These are phyloP conservation scores for Sphagnum tenellum DNA, from an alignment of 225 moss, liverwort and hornwort species.

Conservation along the genomic window DNA sequence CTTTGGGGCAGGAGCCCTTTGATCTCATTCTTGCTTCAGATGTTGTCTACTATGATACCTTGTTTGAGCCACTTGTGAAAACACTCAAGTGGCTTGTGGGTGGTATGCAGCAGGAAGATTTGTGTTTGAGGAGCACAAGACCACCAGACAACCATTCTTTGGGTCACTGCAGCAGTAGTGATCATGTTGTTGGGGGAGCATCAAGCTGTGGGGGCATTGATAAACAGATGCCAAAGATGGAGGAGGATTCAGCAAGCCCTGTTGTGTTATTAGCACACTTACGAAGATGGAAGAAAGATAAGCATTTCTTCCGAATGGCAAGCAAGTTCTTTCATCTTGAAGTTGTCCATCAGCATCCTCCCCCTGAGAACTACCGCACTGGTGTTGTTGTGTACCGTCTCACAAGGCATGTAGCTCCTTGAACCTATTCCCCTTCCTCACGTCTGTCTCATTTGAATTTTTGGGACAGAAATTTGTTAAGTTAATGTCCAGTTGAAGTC, in stretches of 20 bases:
- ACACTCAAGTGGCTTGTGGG: conserved; percentile 63
- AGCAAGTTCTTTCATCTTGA: conserved; percentile 51
- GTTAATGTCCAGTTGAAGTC: too few relatives aligned
- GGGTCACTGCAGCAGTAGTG: neutral
- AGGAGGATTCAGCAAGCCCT: neutral
- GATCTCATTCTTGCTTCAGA: conserved; percentile 81
- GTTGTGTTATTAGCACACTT: conserved; percentile 55
- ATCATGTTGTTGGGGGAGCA: neutral
- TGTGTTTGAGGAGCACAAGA: neutral
- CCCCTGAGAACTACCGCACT: conserved; percentile 31
- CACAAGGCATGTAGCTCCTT: conserved; percentile 12
- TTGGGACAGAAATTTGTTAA: too few relatives aligned
- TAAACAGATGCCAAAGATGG: neutral
- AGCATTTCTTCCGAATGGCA: conserved; percentile 67
- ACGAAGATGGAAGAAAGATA: conserved; percentile 84
- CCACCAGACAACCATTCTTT: neutral
- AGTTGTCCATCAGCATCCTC: conserved; percentile 47
- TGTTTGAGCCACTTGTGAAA: conserved; percentile 57
- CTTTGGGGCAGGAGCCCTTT: conserved; percentile 15
- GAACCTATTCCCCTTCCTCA: neutral
- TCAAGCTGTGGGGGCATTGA: neutral
- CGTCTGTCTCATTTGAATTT: too few relatives aligned
- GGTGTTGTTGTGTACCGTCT: conserved; percentile 64
- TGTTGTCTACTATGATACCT: conserved; percentile 62
- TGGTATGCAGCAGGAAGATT: neutral